phyloP scores from a whole-genome alignment of 2,329 filamentous ascomycete species.

The Beauveria rudraprayagi region DNA sequence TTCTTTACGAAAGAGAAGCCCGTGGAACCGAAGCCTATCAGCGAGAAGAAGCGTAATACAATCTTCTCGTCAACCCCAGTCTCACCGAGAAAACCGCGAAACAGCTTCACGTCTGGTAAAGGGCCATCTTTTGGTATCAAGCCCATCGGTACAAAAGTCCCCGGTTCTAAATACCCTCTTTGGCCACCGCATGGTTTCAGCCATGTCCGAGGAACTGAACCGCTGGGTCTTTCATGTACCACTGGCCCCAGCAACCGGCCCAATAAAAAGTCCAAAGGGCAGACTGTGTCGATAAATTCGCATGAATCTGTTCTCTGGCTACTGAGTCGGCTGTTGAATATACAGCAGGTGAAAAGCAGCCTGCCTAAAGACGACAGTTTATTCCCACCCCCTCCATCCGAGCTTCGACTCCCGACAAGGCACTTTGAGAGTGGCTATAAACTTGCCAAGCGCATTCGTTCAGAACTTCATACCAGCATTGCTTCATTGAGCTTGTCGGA shows the following conservation, averaged over 20 bases:
- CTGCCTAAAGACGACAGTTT: conserved; percentile 27
- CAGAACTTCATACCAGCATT: conserved; percentile 33
- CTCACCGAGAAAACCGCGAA: conserved; percentile 37
- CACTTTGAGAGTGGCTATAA: conserved; percentile 51
- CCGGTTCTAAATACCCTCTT: conserved; percentile 57
- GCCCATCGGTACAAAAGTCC: conserved; percentile 46
- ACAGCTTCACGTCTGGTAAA: conserved; percentile 22
- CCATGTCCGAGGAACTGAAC: conserved; percentile 49
- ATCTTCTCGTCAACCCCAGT: conserved; percentile 47
- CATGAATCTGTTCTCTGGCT: conserved; percentile 35
- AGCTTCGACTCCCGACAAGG: conserved; percentile 46
- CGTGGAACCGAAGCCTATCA: conserved; percentile 20
- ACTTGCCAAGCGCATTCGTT: conserved; percentile 40
- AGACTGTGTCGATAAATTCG: conserved; percentile 30
- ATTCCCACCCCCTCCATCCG: conserved; percentile 36
- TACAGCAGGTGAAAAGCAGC: conserved; percentile 17
- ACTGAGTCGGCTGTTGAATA: background rate
- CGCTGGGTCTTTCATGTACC: background rate
- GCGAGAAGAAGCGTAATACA: conserved; percentile 26
- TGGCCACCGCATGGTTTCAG: conserved; percentile 62
- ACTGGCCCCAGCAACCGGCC: background rate
- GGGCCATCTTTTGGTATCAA: conserved; percentile 37
- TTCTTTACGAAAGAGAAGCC: conserved; percentile 31
- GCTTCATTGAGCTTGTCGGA: background rate
- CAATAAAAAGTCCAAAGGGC: conserved; percentile 42